A percentile compares a stretch with the other conserved stretches of the same genome.
These are phyloP conservation scores for Capronia epimyces DNA, from an alignment of 2,329 filamentous ascomycete species.

Conservation along the genomic window DNA sequence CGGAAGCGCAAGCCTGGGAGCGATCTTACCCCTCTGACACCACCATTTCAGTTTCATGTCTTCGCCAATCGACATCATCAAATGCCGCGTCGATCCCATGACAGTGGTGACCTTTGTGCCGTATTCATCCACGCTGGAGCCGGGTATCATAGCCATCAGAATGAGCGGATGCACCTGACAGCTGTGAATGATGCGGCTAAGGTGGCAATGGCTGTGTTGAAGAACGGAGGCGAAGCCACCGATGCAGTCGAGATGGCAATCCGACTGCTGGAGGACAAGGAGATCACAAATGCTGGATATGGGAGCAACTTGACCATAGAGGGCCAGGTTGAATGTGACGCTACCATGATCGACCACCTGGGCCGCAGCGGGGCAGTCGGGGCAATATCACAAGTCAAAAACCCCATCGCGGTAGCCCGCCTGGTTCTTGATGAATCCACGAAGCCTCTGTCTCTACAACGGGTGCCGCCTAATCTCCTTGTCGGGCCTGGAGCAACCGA, in stretches of 20 bases:
- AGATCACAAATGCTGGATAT: slow-evolving; percentile 94
- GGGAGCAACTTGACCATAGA: slow-evolving; percentile 92
- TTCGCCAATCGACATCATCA: slow-evolving; percentile 7
- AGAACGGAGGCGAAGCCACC: slow-evolving; percentile 69
- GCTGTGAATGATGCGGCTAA: slow-evolving; percentile 84
- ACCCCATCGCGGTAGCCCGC: slow-evolving; percentile 83
- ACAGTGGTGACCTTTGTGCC: slow-evolving; percentile 54
- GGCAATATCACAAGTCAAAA: slow-evolving; percentile 82
- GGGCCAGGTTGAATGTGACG: slow-evolving; percentile 89
- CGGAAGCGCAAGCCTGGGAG: neutral
- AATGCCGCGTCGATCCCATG: slow-evolving; percentile 35
- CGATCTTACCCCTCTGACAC: neutral
- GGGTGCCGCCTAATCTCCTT: slow-evolving; percentile 88
- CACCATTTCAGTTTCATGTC: slow-evolving; percentile 5
- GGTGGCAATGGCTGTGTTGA: slow-evolving; percentile 74
- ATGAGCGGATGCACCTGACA: slow-evolving; percentile 76
- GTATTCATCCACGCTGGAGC: slow-evolving; percentile 96
- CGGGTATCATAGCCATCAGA: slow-evolving; percentile 82
- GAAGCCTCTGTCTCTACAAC: slow-evolving; percentile 70
- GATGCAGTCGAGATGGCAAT: slow-evolving; percentile 89
- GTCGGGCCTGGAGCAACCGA: slow-evolving; percentile 77
- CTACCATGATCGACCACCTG: slow-evolving; percentile 82
- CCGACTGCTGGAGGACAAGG: slow-evolving; percentile 80
- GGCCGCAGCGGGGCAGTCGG: slow-evolving; percentile 91
- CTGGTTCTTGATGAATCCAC: slow-evolving; percentile 73